Conservation (phyloP, 2,329 filamentous ascomycete species). For the Arthrinium phaeospermum region DNA sequence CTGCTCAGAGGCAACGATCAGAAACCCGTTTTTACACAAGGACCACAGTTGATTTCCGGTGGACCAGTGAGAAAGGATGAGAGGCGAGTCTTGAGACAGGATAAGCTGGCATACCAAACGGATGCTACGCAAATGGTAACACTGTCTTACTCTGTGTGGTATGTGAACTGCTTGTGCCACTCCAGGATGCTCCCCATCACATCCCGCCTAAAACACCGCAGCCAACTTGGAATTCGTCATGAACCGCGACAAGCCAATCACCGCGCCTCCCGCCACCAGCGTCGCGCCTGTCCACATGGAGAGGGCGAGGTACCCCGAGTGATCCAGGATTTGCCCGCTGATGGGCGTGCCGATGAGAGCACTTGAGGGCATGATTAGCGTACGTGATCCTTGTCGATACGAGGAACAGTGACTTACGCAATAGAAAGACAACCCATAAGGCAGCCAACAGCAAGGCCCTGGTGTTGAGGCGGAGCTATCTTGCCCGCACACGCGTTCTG, state of each 20-base stretch:
- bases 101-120: too few relatives aligned
- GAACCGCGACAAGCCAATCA: conserved; percentile 25
- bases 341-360: conserved; percentile 49
- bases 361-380: conserved; percentile 29
- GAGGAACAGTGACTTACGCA: conserved; percentile 40
- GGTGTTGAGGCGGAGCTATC: conserved; percentile 43
- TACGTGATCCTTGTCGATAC: neutral
- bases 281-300: conserved; percentile 45
- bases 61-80: too few relatives aligned
- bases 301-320: conserved; percentile 47
- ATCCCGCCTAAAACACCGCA: neutral
- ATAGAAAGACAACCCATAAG: conserved; percentile 48
- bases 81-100: too few relatives aligned
- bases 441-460: conserved; percentile 49
- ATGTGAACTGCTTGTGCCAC: too few relatives aligned
- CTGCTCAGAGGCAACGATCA: too few relatives aligned
- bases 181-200: too few relatives aligned
- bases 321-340: conserved; percentile 43
- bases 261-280: conserved; percentile 37
- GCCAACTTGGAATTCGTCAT: neutral
- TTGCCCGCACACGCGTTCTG: conserved; percentile 52
- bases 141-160: too few relatives aligned
- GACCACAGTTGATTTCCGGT: too few relatives aligned
- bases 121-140: too few relatives aligned
- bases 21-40: too few relatives aligned